Base-by-base conservation (phyloP, 2,329 filamentous ascomycete species). In the Hymenoscyphus scutula region DNA sequence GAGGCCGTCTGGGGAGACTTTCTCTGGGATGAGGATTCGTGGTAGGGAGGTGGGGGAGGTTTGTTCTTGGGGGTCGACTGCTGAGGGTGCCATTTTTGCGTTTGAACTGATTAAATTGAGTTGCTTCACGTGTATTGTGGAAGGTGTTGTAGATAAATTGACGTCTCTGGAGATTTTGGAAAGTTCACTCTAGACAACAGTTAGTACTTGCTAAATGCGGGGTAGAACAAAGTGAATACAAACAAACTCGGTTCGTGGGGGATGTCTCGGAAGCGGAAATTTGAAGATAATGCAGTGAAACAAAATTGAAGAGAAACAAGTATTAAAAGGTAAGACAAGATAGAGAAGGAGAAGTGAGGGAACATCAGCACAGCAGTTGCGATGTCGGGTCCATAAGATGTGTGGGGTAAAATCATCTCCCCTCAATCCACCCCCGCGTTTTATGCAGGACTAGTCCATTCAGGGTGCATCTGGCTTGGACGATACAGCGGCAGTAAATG, bases 1-100 rank as follows among this genome's bases (percentile, higher is more conserved):
- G 19, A 94, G 80, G 11, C 90, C 90, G 74, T 94, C 90, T n/a
- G 86, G 80, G 0, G 90, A 93, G 53, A 94, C 83, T 74, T 92
- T 92, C 73, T 94, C 90, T 1, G 90, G 87, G 48, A 93, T 89
- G 30, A 95, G 83, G 65, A 93, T 84, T 37, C 69, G 73, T 30
- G 68, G 69, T 17, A 67, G 66, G 23, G 32, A 32, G 25, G 65
- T 59, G 38, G 34, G 59, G 1, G 37, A 11, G 1, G 27, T 23
- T 2, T 54, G 30, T 30, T 61, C 62, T 13, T 45, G 25, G 3
- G 61, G 62, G 32, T 62, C 53, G 17, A 65, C 32, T 5, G 66
- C 66, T 56, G 71, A 72, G 23, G 69, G 70, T 8, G 70, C 61
- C 71, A 73, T 73, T 34, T 45, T 48, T 3, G 23, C 19, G 23